Base-by-base conservation (phyloP, 768 basidiomycete species). In the Gloeophyllum trabeum region DNA sequence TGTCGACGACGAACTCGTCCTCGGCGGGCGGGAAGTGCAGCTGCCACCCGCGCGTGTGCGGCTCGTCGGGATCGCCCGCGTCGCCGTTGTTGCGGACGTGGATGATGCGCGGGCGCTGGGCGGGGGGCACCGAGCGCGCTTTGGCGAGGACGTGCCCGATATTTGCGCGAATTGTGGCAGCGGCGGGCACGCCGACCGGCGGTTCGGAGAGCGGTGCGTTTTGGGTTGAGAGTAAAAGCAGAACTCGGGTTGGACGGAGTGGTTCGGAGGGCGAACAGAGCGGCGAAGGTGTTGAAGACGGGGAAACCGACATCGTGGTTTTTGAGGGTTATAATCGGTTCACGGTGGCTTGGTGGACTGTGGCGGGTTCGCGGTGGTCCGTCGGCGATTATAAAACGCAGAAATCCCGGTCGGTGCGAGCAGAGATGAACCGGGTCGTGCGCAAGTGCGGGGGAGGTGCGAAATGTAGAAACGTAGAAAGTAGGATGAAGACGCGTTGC, bases 11-110 rank as follows among this genome's bases (percentile, higher is more conserved):
- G 39, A 60, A 54, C 54, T 83, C 81, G 51, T 64, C 51, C 0
- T 66, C 56, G 5, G 65, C 64, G 0, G 76, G 73, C 14, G 62
- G 50, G 58, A 76, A 73, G 42, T 69, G 67, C 50, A 84, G 74
- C 49, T 73, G 57, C 81, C 81, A 84, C 3, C 79, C 79, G 1
- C 65, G 54, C 1, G 73, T 60, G 46, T 63, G 47, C 0, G 68
- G 71, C 52, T 77, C 75, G 59, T 83, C 81, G 4, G 71, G 56
- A 12, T 83, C 79, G 30, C 78, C 71, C 1, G 51, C 47, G 48
- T 77, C 80, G 24, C 81, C 81, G 14, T 54, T 65, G 56, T 81
- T 82, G 46, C 80, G 78, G 45, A 82, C 67, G 54, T 83, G 81
- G 40, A 83, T 63, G 58, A 83, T 80, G 36, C 53, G 54, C 37